Evolutionary conservation across 805 yeast species (phyloP).

Genomic region (Pichia phayaonensis): DNA sequence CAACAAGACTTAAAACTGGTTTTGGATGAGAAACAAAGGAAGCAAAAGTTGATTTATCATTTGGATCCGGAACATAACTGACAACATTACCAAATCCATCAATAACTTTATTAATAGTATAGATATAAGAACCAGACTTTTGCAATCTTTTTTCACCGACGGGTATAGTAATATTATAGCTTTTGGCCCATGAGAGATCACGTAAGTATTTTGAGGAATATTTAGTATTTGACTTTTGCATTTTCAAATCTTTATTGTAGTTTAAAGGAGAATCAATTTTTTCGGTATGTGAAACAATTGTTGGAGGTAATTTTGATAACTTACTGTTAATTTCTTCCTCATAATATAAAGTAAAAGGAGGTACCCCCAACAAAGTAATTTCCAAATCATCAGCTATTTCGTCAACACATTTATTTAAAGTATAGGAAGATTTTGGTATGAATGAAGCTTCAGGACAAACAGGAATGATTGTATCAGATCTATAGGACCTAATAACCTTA

Average conservation of each 20-base stretch:
- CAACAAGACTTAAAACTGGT: slow-evolving; percentile 43
- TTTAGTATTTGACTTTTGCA: slow-evolving; percentile 11
- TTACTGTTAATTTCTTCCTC: slow-evolving; percentile 35
- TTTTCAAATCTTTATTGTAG: slow-evolving; percentile 18
- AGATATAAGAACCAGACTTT: slow-evolving; percentile 46
- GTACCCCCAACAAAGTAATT: slow-evolving; percentile 62
- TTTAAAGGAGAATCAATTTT: slow-evolving; percentile 44
- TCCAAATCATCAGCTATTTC: slow-evolving; percentile 32
- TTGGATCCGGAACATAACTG: slow-evolving; percentile 31
- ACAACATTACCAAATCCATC: slow-evolving; percentile 64
- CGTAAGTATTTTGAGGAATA: slow-evolving; percentile 24
- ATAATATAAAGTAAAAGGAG: slow-evolving; percentile 62
- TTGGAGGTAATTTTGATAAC: slow-evolving; percentile 22
- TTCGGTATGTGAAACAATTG: slow-evolving; percentile 36
- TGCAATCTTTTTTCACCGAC: slow-evolving; percentile 20
- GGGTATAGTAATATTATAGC: slow-evolving; percentile 22
- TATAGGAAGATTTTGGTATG: slow-evolving; percentile 16
- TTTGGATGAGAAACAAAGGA: slow-evolving; percentile 47
- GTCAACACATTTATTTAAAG: slow-evolving; percentile 55
- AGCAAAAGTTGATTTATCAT: slow-evolving; percentile 33
- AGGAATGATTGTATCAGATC: slow-evolving; percentile 59
- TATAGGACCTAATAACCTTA: slow-evolving; percentile 51
- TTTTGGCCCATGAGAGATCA: slow-evolving; percentile 33
- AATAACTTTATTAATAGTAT: slow-evolving; percentile 47
- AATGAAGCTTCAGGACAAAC: slow-evolving; percentile 71